Conservation (phyloP, 2,329 filamentous ascomycete species). For the Phialophora chinensis region DNA sequence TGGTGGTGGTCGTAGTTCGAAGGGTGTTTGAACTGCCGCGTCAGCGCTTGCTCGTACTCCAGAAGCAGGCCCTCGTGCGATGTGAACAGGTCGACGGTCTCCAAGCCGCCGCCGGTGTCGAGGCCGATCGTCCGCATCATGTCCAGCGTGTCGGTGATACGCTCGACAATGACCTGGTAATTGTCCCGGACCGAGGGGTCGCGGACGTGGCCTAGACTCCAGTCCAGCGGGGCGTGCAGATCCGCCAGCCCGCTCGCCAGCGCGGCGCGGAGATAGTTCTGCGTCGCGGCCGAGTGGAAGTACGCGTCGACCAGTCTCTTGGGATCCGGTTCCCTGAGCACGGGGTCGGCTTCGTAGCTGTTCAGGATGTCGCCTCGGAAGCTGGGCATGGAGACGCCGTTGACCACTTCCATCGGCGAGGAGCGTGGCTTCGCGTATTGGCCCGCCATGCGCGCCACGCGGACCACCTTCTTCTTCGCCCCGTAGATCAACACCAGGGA, state of each 20-base stretch:
- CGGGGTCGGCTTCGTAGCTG: constrained; percentile 69
- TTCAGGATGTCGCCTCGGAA: constrained; percentile 97
- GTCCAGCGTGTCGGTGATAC: constrained; percentile 86
- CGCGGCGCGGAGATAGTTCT: constrained; percentile 89
- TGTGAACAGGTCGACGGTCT: constrained; percentile 93
- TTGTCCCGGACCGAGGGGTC: constrained; percentile 82
- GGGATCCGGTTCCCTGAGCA: constrained; percentile 82
- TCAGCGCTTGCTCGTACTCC: constrained; percentile 91
- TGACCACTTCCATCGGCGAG: constrained; percentile 79
- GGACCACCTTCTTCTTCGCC: constrained; percentile 78
- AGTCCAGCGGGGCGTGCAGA: constrained; percentile 90
- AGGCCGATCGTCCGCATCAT: constrained; percentile 96
- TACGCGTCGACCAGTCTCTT: constrained; percentile 86
- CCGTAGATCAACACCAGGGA: constrained; percentile 92
- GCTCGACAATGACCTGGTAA: constrained; percentile 82
- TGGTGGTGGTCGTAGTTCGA: constrained; percentile 63
- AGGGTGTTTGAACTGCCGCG: constrained; percentile 73
- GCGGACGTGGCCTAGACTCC: constrained; percentile 89
- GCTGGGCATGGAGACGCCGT: constrained; percentile 81
- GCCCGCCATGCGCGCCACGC: constrained; percentile 94
- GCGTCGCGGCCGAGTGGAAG: constrained; percentile 90
- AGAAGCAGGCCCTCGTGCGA: constrained; percentile 93
- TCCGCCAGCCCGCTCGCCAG: constrained; percentile 89
- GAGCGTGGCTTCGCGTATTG: constrained; percentile 97
- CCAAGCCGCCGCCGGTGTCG: constrained; percentile 79